Conservation (phyloP, 2,329 filamentous ascomycete species). For the Sarocladium brachiariae region DNA sequence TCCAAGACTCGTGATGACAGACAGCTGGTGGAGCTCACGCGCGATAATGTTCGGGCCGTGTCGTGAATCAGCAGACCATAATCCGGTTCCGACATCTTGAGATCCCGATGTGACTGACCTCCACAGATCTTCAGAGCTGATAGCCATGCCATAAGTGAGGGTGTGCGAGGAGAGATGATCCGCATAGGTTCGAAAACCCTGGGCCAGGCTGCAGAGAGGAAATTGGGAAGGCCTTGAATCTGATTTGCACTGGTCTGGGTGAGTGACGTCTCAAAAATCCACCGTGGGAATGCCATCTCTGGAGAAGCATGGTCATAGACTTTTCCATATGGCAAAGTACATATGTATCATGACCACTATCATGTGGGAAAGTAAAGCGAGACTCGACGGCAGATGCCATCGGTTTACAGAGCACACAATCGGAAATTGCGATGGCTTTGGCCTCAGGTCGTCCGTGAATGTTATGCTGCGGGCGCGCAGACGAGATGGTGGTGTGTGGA, state of each 20-base stretch:
- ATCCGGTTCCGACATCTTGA: not conserved
- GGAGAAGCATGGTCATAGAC: too few relatives aligned
- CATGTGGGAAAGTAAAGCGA: not conserved
- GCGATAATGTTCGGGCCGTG: constrained; percentile 4
- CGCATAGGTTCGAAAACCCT: too few relatives aligned
- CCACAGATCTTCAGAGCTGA: too few relatives aligned
- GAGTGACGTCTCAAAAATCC: too few relatives aligned
- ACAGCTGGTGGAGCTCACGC: constrained; percentile 6
- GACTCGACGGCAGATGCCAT: not conserved
- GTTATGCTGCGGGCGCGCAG: not conserved
- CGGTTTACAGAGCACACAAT: too few relatives aligned
- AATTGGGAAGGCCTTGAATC: too few relatives aligned
- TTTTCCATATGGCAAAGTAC: too few relatives aligned
- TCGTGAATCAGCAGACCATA: constrained; percentile 6
- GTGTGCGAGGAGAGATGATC: too few relatives aligned
- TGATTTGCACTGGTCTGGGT: not conserved
- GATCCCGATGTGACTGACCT: constrained; percentile 1
- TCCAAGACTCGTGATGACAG: not conserved
- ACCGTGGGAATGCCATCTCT: too few relatives aligned
- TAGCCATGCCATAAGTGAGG: too few relatives aligned
- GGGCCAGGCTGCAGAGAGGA: too few relatives aligned
- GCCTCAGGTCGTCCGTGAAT: not conserved
- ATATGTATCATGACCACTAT: too few relatives aligned
- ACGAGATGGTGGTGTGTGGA: not conserved
- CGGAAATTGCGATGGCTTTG: constrained; percentile 6